phyloP scores from a whole-genome alignment of 2,329 filamentous ascomycete species.

The Diatrype stigma region DNA sequence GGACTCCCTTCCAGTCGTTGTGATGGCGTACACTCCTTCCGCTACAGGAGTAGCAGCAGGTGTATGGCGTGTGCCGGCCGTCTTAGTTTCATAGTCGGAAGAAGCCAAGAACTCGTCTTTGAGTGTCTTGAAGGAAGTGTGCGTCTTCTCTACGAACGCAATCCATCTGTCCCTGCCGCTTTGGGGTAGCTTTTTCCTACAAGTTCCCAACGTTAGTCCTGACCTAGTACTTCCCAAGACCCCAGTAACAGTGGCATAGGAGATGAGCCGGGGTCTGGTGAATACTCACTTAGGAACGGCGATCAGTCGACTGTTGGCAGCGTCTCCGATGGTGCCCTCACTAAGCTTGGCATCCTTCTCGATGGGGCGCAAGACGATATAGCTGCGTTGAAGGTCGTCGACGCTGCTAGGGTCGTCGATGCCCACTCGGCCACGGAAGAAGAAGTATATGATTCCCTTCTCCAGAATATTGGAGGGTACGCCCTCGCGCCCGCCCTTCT shows the following conservation, averaged over 20 bases:
- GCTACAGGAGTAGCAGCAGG: conserved; percentile 72
- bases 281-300: conserved; percentile 65
- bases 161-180: conserved; percentile 68
- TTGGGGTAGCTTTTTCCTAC: conserved; percentile 65
- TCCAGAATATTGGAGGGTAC: conserved; percentile 62
- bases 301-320: conserved; percentile 64
- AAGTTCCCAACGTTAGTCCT: background rate
- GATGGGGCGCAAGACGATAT: conserved; percentile 74
- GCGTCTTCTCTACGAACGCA: conserved; percentile 76
- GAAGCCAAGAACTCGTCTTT: conserved; percentile 66
- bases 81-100: conserved; percentile 71
- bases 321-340: conserved; percentile 42
- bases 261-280: background rate
- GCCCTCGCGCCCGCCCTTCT: conserved; percentile 29
- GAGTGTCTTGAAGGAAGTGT: conserved; percentile 62
- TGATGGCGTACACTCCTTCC: conserved; percentile 82
- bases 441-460: conserved; percentile 89
- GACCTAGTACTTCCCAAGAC: background rate
- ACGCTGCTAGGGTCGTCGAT: conserved; percentile 66
- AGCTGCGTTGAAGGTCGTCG: conserved; percentile 71
- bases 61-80: conserved; percentile 61
- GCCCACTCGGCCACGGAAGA: conserved; percentile 73
- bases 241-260: background rate
- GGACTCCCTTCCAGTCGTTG: conserved; percentile 63
- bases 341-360: conserved; percentile 64